Evolutionary conservation across 2,329 filamentous ascomycete species (phyloP).

Genomic region (Colletotrichum graminicola): DNA sequence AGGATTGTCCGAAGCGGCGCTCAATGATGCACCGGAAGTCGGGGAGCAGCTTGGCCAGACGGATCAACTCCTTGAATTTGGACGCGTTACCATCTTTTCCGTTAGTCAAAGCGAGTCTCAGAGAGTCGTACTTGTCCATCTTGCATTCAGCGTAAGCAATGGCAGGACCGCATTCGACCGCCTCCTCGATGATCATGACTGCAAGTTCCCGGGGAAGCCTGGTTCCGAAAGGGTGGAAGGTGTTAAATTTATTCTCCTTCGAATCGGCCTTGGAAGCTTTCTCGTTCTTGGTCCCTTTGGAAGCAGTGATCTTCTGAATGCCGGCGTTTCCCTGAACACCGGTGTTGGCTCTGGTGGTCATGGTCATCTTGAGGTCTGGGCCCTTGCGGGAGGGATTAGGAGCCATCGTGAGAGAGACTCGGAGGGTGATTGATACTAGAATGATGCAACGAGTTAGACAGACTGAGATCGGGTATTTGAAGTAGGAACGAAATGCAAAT

Average conservation of each 20-base stretch:
- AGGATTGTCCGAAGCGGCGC: not conserved
- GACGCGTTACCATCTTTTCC: not conserved
- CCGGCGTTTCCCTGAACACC: not conserved
- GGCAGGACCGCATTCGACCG: not conserved
- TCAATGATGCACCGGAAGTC: not conserved
- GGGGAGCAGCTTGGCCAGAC: not conserved
- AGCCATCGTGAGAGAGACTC: not conserved
- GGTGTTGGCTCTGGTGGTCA: no score
- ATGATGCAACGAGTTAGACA: not conserved
- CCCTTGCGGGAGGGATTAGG: not conserved
- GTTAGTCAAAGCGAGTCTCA: not conserved
- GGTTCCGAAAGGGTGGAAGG: not conserved
- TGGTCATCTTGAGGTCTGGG: not conserved
- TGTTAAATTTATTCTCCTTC: not conserved
- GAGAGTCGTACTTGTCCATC: accelerated
- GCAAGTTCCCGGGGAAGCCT: not conserved
- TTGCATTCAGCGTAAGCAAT: not conserved
- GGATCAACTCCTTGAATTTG: not conserved
- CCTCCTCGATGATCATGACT: not conserved
- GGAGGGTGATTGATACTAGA: not conserved
- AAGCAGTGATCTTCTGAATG: not conserved
- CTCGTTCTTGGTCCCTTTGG: not conserved
- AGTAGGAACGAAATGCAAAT: no score
- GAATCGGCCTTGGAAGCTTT: not conserved
- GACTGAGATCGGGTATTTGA: no score